phyloP scores from a whole-genome alignment of 805 yeast genomes.

The Starmerella geochares region DNA sequence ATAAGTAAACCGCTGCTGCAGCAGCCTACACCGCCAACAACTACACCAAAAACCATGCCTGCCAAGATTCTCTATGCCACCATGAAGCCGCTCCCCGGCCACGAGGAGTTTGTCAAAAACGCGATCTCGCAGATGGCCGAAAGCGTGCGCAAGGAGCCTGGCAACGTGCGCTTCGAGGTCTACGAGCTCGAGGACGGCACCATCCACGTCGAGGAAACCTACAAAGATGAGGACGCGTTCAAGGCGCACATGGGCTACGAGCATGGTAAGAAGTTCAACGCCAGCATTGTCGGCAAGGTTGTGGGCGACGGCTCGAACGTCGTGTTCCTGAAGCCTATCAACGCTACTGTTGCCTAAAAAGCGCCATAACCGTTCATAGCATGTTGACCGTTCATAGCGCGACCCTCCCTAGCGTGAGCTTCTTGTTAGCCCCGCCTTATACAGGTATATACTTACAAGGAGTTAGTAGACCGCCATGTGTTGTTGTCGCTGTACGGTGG shows the following conservation, averaged over 20 bases:
- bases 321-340: slow-evolving; percentile 22
- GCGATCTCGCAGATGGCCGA: slow-evolving; percentile 23
- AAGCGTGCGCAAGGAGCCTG: slow-evolving; percentile 26
- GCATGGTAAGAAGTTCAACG: slow-evolving; percentile 27
- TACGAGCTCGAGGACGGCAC: slow-evolving; percentile 23
- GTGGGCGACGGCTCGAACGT: slow-evolving; percentile 25
- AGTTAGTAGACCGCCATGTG: no score
- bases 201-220: slow-evolving; percentile 28
- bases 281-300: slow-evolving; percentile 24
- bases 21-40: no score
- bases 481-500: no score
- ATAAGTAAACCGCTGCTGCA: neutral
- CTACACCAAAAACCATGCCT: no score
- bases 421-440: no score
- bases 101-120: slow-evolving; percentile 21
- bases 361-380: neutral
- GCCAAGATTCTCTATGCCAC: slow-evolving; percentile 24
- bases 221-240: slow-evolving; percentile 27
- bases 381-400: no score
- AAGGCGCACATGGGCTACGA: slow-evolving; percentile 25
- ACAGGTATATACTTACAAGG: no score
- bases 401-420: no score
- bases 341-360: slow-evolving; percentile 14
- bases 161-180: slow-evolving; percentile 27
- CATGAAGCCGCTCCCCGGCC: slow-evolving; percentile 25